Evolutionary conservation across 805 yeast species (phyloP).

Genomic region (Zygosaccharomyces siamensis): DNA sequence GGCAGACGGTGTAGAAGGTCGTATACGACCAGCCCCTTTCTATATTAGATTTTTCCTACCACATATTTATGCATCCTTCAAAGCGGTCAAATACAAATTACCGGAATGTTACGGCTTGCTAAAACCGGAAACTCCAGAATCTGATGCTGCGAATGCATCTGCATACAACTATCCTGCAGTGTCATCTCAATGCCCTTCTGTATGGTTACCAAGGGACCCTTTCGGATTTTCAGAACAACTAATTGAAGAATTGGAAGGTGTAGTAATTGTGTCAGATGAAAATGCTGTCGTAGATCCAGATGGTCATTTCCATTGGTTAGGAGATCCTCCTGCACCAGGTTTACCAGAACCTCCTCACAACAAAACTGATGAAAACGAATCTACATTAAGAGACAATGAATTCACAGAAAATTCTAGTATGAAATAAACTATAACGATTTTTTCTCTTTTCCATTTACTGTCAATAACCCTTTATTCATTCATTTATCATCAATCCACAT

Average conservation of each 20-base stretch:
- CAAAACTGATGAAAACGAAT: conserved; percentile 14
- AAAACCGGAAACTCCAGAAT: conserved; percentile 39
- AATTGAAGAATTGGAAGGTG: conserved; percentile 49
- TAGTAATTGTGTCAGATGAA: conserved; percentile 61
- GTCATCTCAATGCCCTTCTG: conserved; percentile 59
- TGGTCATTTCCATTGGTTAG: conserved; percentile 45
- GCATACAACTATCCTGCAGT: conserved; percentile 80
- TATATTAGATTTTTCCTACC: conserved; percentile 53
- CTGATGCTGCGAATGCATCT: conserved; percentile 41
- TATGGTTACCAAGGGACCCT: conserved; percentile 92
- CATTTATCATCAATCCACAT: too few species aligned
- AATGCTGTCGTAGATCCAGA: conserved; percentile 55
- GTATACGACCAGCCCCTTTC: conserved; percentile 37
- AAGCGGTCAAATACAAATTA: conserved; percentile 44
- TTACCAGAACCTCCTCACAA: conserved; percentile 7
- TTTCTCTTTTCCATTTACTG: not conserved
- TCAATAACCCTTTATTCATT: too few species aligned
- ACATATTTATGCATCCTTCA: conserved; percentile 46
- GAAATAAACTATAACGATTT: not conserved
- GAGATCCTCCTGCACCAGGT: conserved; percentile 44
- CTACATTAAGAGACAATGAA: conserved; percentile 3
- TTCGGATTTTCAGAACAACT: conserved; percentile 69
- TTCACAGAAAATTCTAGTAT: not conserved
- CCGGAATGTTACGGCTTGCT: conserved; percentile 58
- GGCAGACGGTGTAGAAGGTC: conserved; percentile 52